Evolutionary conservation across 257 asterid genomes (phyloP).

Genomic region (Plantago elongata): DNA sequence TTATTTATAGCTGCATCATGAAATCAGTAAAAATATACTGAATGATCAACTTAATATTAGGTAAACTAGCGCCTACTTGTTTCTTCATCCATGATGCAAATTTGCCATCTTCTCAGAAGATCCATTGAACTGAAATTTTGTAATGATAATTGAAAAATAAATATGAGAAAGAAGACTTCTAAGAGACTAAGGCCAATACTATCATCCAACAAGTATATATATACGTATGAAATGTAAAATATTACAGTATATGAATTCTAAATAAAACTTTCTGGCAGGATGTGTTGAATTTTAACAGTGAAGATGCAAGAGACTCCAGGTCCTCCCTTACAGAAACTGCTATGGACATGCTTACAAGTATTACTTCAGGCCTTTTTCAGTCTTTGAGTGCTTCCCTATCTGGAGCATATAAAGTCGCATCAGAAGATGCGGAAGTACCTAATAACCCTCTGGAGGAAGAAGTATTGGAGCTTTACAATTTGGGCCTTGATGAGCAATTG

Average conservation of each 20-base stretch:
- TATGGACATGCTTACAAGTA: conserved; percentile 40
- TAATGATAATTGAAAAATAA: too few relatives aligned
- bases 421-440: conserved; percentile 28
- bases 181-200: too few relatives aligned
- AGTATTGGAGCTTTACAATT: conserved; percentile 37
- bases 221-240: neutral
- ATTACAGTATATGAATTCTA: conserved; percentile 7
- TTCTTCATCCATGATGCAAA: too few relatives aligned
- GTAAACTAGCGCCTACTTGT: too few relatives aligned
- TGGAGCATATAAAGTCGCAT: conserved; percentile 36
- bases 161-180: too few relatives aligned
- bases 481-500: conserved; percentile 24
- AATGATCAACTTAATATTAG: too few relatives aligned
- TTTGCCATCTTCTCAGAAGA: too few relatives aligned
- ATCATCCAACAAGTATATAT: neutral
- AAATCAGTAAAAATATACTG: too few relatives aligned
- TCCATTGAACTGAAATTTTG: too few relatives aligned
- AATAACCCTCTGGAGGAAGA: conserved; percentile 33
- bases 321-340: conserved; percentile 64
- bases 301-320: conserved; percentile 28
- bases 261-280: conserved; percentile 38
- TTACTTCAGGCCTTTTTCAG: conserved; percentile 56
- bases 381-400: conserved; percentile 39
- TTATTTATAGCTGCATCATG: too few relatives aligned
- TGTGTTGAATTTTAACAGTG: conserved; percentile 23